Evolutionary conservation across 306 rosid species (phyloP).

Genomic region (Malus sylvestris): DNA sequence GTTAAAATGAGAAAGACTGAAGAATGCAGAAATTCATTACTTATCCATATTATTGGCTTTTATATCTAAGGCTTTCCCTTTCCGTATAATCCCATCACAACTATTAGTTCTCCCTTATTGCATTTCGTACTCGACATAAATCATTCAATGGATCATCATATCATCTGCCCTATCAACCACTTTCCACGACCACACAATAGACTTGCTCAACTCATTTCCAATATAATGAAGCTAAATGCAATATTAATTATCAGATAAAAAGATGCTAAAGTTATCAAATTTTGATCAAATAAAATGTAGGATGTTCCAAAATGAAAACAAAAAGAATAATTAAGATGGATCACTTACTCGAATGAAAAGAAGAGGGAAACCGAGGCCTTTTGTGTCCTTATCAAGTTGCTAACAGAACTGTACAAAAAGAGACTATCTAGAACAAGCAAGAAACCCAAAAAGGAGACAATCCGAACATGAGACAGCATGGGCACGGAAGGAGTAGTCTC

Average conservation of each 20-base stretch:
- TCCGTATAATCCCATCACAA: not conserved
- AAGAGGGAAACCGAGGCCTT: conserved; percentile 93
- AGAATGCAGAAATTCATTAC: conserved; percentile 6
- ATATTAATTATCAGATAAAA: not conserved
- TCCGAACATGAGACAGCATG: conserved; percentile 68
- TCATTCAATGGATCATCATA: not conserved
- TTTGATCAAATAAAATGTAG: not conserved
- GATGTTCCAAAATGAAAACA: not conserved
- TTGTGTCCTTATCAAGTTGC: conserved; percentile 49
- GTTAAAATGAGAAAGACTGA: conserved; percentile 4
- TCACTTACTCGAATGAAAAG: conserved; percentile 89
- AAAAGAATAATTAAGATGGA: conserved; percentile 9
- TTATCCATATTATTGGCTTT: not conserved
- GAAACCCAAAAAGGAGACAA: conserved; percentile 89
- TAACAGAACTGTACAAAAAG: conserved; percentile 60
- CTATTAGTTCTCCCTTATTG: not conserved
- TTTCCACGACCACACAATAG: not conserved
- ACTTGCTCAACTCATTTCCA: not conserved
- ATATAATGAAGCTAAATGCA: not conserved
- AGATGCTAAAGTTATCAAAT: not conserved
- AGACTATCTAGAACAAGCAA: conserved; percentile 72
- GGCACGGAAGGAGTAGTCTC: conserved; percentile 95
- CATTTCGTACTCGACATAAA: not conserved
- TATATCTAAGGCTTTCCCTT: not conserved
- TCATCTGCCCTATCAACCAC: not conserved